Base-by-base conservation (phyloP, 2,329 filamentous ascomycete genomes). In the Hortaea werneckii region DNA sequence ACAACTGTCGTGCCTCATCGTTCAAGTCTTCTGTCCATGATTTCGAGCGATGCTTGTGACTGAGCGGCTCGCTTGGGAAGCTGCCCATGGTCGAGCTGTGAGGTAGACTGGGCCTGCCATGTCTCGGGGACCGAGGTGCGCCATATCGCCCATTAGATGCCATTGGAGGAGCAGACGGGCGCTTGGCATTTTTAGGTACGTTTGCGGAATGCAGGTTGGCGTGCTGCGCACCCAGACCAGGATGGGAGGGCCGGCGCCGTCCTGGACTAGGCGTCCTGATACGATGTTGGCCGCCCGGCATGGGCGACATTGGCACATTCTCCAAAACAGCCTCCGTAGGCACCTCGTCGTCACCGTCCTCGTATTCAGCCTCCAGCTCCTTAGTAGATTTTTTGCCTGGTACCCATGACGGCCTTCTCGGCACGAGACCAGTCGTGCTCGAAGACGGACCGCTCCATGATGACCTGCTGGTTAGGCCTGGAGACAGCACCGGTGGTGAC, bases 231-330 rank as follows among this genome's bases (percentile, higher is more conserved):
- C 26, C 54, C 38, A 63, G 45, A 41, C 51, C 56, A 13, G 52
- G 52, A 39, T 58, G 56, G 7, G 57, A 55, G 8, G 61, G 53
- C 41, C 53, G 49, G 34, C 62, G 58, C n/a, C 59, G 55, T 20
- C 20, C 20, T 37, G 63, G 63, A 47, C 61, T 65, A 29, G 60
- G 58, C 35, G 64, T 66, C 44, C 53, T 50, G 29, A 55, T 54
- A 26, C 51, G 55, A 37, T n/a, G 44, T 13, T 58, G 57, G n/a
- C 32, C n/a, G 34, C 58, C 59, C 6, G 59, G 57, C 43, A 61
- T 50, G 9, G 86, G 86, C 0, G 85, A 89, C 40, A 92, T 79
- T 5, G 86, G 86, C 2, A 92, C 82, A 53, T 92, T 92, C 66
- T 87, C 85, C 40, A 92, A 76, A 43, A 88, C 75, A 26, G 85